These are phyloP conservation scores for Gnomoniopsis smithogilvyi DNA, from an alignment of 2,329 filamentous ascomycete genomes.

Conservation along the genomic window DNA sequence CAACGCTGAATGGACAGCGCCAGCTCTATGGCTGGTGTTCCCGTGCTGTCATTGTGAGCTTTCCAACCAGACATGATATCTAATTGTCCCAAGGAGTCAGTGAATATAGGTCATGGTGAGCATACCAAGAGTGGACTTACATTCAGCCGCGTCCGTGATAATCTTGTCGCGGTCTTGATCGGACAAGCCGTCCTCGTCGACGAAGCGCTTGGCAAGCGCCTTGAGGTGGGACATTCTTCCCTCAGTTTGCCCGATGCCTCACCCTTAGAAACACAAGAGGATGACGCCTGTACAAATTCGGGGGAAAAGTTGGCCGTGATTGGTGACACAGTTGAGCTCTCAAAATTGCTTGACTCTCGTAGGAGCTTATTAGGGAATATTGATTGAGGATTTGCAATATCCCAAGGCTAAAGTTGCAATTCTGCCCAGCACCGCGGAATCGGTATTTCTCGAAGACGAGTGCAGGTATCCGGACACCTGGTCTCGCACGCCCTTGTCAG, in stretches of 20 bases:
- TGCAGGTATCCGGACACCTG: no score
- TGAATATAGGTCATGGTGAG: background rate
- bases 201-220: conserved; percentile 16
- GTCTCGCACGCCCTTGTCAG: no score
- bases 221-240: conserved; percentile 13
- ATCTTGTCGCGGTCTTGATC: conserved; percentile 15
- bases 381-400: no score
- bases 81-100: background rate
- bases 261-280: background rate
- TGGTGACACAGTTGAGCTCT: background rate
- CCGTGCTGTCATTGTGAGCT: background rate
- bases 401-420: no score
- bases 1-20: conserved; percentile 8
- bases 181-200: conserved; percentile 17
- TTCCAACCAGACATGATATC: conserved; percentile 2
- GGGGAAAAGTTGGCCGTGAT: background rate
- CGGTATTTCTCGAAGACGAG: no score
- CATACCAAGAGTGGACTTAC: background rate
- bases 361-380: no score
- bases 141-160: conserved; percentile 10
- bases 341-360: background rate
- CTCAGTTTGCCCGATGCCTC: background rate
- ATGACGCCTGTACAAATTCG: background rate
- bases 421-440: no score
- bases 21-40: conserved; percentile 1